phyloP scores from a whole-genome alignment of 2,329 filamentous ascomycete genomes.

The Daldinia eschscholtzii region DNA sequence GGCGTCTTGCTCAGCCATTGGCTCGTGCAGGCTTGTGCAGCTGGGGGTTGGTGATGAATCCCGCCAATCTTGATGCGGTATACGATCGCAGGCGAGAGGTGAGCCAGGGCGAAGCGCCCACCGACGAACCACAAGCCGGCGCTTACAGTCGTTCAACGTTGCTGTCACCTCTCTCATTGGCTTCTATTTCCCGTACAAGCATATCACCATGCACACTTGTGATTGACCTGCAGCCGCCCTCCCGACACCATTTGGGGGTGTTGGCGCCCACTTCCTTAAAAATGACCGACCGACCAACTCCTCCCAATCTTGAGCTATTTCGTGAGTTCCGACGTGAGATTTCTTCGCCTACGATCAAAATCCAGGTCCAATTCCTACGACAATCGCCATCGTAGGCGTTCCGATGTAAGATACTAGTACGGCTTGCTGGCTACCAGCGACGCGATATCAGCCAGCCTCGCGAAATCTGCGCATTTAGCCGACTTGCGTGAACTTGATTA shows the following conservation, averaged over 20 bases:
- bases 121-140: constrained; percentile 45
- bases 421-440: constrained; percentile 41
- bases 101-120: constrained; percentile 48
- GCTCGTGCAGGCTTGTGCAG: constrained; percentile 27
- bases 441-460: constrained; percentile 28
- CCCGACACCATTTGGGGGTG: constrained; percentile 32
- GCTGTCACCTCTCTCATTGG: constrained; percentile 49
- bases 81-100: constrained; percentile 34
- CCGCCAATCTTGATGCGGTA: constrained; percentile 47
- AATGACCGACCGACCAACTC: constrained; percentile 43
- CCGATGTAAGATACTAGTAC: constrained; percentile 45
- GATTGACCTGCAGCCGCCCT: constrained; percentile 51
- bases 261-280: constrained; percentile 41
- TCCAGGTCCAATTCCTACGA: constrained; percentile 34
- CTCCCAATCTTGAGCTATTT: constrained; percentile 36
- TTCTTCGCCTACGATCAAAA: constrained; percentile 35
- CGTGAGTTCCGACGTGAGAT: constrained; percentile 44
- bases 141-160: constrained; percentile 48
- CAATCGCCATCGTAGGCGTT: constrained; percentile 36
- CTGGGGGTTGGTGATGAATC: constrained; percentile 21
- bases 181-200: constrained; percentile 35
- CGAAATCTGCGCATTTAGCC: constrained; percentile 35
- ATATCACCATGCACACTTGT: constrained; percentile 51
- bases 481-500: constrained; percentile 21
- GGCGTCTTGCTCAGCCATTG: constrained; percentile 36